Base-by-base conservation (phyloP, 2,329 filamentous ascomycete genomes). In the Diaporthe longicolla region DNA sequence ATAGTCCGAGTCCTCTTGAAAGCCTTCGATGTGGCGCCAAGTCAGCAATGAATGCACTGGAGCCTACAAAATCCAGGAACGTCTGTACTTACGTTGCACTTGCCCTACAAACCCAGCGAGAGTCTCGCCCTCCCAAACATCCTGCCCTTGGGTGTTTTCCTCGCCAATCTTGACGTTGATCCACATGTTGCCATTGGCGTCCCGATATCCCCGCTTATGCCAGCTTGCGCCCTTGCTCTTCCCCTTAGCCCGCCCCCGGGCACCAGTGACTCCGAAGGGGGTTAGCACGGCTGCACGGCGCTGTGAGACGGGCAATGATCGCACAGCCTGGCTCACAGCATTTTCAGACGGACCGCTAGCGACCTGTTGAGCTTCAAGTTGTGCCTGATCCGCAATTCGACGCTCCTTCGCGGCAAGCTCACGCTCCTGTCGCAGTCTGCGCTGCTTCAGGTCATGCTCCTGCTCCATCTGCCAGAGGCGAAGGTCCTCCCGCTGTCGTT, bases 241-340 rank as follows among this genome's bases (percentile, higher is more conserved):
- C 26, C 68, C 54, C 54, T 58, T 58, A 17, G 54, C 68, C 15
- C 19, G 54, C 19, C 54, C 40, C 54, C 40, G 45, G 26, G 7
- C 32, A 29, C 58, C 17, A 29, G 54, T 50, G 54, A 37, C 21
- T 7, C 68, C 68, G 3, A 70, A 70, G 54, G 68, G 54, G 7
- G 68, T 54, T n/a, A 71, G n/a, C n/a, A 71, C 1, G 0, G n/a
- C n/a, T 5, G 21, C 6, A 4, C 55, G 69, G 10, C 55, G 7
- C 29, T 61, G 43, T 59, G 69, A 21, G 15, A 50, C 19, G 13
- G 26, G 11, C 5, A 35, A 26, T 1, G 40, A 26, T 9, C n/a
- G 43, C 2, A 50, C 24, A 7, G 24, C 37, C 37, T 45, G 58
- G 24, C 43, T 10, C 8, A 10, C 37, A 15, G 21, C 24, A 13